A percentile compares a stretch with the other conserved stretches of the same genome.
Evolutionary conservation across 768 basidiomycete species (phyloP).

Genomic region (Guyanaporus albipodus): DNA sequence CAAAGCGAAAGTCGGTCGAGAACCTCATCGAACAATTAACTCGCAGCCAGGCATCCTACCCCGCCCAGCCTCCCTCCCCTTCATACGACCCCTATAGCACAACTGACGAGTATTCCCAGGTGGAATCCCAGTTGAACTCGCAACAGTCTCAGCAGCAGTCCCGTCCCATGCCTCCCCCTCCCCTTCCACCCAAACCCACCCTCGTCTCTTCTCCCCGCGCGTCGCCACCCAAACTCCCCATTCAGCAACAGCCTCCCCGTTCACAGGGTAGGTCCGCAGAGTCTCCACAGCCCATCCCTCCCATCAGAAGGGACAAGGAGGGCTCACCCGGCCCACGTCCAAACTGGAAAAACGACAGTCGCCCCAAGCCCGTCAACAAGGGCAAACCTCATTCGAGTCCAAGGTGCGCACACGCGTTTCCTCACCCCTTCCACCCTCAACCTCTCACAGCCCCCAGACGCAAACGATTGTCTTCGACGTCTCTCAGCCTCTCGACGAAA

Average conservation of each 20-base stretch:
- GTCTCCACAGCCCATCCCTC: slow-evolving; percentile 43
- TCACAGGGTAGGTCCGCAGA: slow-evolving; percentile 49
- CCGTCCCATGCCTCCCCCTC: slow-evolving; percentile 47
- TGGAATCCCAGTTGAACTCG: slow-evolving; percentile 27
- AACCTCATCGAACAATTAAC: slow-evolving; percentile 75
- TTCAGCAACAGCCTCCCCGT: slow-evolving; percentile 40
- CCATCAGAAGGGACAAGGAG: slow-evolving; percentile 59
- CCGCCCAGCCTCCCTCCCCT: slow-evolving; percentile 37
- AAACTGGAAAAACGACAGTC: slow-evolving; percentile 34
- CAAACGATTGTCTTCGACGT: slow-evolving; percentile 77
- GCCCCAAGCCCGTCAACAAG: slow-evolving; percentile 37
- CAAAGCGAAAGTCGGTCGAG: slow-evolving; percentile 81
- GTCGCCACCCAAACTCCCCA: slow-evolving; percentile 61
- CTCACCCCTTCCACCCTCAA: background rate
- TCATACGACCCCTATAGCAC: slow-evolving; percentile 34
- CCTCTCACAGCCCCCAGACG: slow-evolving; percentile 45
- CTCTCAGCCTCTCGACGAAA: slow-evolving; percentile 63
- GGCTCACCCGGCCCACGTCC: slow-evolving; percentile 63
- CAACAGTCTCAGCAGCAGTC: slow-evolving; percentile 29
- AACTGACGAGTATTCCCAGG: slow-evolving; percentile 46
- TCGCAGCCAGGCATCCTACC: slow-evolving; percentile 37
- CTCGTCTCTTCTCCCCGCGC: slow-evolving; percentile 51
- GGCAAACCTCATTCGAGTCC: slow-evolving; percentile 54
- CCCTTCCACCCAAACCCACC: slow-evolving; percentile 58
- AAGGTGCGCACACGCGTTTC: slow-evolving; percentile 37